Percentiles rank a stretch among this genome's conserved stretches.
These are phyloP conservation scores for Pseudoneurospora amorphoporcata DNA, from an alignment of 495 filamentous ascomycete genomes.

Conservation along the genomic window DNA sequence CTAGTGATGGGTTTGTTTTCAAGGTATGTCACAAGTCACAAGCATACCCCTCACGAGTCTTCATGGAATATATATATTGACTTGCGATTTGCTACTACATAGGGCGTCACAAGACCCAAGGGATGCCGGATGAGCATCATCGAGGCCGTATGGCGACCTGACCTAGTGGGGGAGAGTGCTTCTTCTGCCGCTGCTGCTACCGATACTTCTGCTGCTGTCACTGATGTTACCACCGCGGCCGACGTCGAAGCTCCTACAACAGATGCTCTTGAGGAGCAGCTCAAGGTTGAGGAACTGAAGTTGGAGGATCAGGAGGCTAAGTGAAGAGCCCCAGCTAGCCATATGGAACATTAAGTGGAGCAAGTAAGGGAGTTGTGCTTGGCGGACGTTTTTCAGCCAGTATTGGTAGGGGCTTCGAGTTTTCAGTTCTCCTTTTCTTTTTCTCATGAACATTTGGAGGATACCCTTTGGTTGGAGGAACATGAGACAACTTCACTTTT, in stretches of 20 bases:
- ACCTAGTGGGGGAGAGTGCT: not conserved
- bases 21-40: constrained; percentile 20
- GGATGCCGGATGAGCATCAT: constrained; percentile 41
- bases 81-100: not conserved
- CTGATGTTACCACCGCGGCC: not conserved
- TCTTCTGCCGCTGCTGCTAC: not conserved
- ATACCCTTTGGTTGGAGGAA: not conserved
- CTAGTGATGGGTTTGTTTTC: constrained; percentile 32
- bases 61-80: not conserved
- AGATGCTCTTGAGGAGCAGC: not conserved
- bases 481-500: not conserved
- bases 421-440: not conserved
- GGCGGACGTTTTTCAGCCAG: not conserved
- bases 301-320: not conserved
- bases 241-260: not conserved
- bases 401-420: not conserved
- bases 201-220: not conserved
- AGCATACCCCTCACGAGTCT: no score
- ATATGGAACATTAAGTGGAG: not conserved
- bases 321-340: not conserved
- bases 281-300: not conserved
- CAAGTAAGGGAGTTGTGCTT: not conserved
- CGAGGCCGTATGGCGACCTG: constrained; percentile 40
- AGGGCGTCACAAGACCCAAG: constrained; percentile 29
- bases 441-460: not conserved